phyloP scores from a whole-genome alignment of 495 filamentous ascomycete species.

The Chaetomium tenue region DNA sequence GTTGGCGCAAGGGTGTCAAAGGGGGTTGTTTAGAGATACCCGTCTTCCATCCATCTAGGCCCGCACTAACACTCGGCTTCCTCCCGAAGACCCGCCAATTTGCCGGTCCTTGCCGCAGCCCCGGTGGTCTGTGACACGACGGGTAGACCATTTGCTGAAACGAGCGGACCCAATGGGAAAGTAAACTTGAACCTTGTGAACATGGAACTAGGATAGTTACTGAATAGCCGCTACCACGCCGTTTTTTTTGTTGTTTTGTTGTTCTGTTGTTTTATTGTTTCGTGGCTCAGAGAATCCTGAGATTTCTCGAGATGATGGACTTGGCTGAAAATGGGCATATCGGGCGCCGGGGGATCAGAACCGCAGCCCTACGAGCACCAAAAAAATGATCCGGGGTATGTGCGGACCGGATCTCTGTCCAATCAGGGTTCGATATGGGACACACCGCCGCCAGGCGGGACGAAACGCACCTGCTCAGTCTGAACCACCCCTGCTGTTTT shows the following conservation, averaged over 20 bases:
- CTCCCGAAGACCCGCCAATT: neutral
- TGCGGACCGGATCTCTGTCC: neutral
- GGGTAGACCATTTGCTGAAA: neutral
- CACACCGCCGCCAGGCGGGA: neutral
- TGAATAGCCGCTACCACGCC: no score
- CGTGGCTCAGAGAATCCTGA: neutral
- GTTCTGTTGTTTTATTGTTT: no score
- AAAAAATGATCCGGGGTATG: constrained; percentile 4
- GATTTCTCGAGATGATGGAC: neutral
- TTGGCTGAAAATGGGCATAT: neutral
- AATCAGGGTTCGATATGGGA: neutral
- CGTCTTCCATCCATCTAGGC: neutral
- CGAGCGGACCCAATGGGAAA: neutral
- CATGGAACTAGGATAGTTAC: no score
- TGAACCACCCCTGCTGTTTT: constrained; percentile 5
- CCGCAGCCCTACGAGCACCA: constrained; percentile 15
- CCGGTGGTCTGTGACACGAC: neutral
- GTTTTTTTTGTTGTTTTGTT: no score
- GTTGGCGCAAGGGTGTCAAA: neutral
- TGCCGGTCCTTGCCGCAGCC: neutral
- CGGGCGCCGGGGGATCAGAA: neutral
- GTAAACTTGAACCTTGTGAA: no score
- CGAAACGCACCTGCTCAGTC: neutral
- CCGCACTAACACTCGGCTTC: neutral
- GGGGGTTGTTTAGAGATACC: neutral